phyloP scores from a whole-genome alignment of 768 basidiomycete species.

The Tulasnella sp. region DNA sequence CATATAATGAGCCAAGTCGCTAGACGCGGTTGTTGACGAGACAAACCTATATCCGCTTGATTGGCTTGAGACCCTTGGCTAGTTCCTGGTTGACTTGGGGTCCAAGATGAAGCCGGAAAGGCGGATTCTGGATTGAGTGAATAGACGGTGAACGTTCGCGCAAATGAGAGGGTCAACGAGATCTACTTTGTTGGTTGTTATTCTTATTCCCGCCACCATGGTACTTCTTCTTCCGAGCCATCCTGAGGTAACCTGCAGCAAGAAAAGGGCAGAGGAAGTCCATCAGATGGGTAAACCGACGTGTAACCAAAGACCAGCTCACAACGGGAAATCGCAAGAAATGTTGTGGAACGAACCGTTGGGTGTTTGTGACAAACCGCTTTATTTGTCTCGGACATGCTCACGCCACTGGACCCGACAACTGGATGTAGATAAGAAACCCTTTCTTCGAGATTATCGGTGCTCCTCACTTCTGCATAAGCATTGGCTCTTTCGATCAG shows the following conservation, averaged over 20 bases:
- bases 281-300: neutral
- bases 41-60: too few relatives aligned
- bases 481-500: too few relatives aligned
- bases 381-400: neutral
- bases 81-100: rapidly evolving
- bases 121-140: neutral
- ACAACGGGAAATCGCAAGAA: neutral
- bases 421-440: too few relatives aligned
- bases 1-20: too few relatives aligned
- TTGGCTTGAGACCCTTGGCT: neutral
- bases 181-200: neutral
- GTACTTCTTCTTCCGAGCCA: neutral
- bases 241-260: neutral
- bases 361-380: neutral
- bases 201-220: neutral
- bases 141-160: neutral
- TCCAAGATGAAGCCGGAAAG: neutral
- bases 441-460: too few relatives aligned
- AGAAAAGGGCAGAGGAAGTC: neutral
- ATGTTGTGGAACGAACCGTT: neutral
- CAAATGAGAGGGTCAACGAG: neutral
- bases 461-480: too few relatives aligned
- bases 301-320: neutral
- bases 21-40: too few relatives aligned
- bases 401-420: neutral